Evolutionary conservation across 2,329 filamentous ascomycete genomes (phyloP).

Genomic region (Venturiaceae sp.): DNA sequence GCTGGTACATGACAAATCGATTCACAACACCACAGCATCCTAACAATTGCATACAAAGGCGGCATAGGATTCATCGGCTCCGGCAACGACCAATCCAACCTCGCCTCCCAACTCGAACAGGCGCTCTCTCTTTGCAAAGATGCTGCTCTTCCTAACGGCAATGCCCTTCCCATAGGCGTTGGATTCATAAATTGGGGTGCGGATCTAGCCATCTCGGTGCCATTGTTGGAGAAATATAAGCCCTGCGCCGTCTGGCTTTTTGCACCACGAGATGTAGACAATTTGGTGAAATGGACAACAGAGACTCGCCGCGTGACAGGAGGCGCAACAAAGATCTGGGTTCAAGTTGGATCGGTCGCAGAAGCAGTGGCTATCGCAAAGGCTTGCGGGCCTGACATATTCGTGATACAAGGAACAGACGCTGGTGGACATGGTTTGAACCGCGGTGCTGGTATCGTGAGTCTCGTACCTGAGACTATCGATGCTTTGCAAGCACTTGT

Average conservation of each 20-base stretch:
- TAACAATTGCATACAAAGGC: constrained; percentile 16
- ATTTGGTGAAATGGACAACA: constrained; percentile 22
- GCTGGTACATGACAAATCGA: constrained; percentile 28
- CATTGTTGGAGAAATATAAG: constrained; percentile 40
- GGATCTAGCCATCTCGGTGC: constrained; percentile 34
- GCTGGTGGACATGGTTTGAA: constrained; percentile 55
- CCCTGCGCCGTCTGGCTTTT: constrained; percentile 60
- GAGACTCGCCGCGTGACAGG: constrained; percentile 22
- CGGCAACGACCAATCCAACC: constrained; percentile 29
- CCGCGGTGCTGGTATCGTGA: constrained; percentile 43
- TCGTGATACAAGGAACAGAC: constrained; percentile 55
- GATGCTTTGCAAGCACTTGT: constrained; percentile 31
- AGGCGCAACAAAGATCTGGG: constrained; percentile 39
- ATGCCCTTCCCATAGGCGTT: constrained; percentile 42
- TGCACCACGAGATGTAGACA: constrained; percentile 39
- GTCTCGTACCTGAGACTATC: constrained; percentile 48
- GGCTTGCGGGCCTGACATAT: constrained; percentile 43
- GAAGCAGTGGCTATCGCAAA: constrained; percentile 41
- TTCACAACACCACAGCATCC: background rate
- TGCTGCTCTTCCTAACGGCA: constrained; percentile 6
- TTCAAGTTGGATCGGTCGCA: constrained; percentile 52
- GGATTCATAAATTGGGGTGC: constrained; percentile 51
- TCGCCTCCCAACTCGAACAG: constrained; percentile 19
- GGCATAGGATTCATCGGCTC: constrained; percentile 38
- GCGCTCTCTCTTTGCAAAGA: constrained; percentile 13